Evolutionary conservation across 352 stramenopile genomes (phyloP), one percentile per base, ranked within the genome.

Genomic region (Phytophthora agathidicida): DNA sequence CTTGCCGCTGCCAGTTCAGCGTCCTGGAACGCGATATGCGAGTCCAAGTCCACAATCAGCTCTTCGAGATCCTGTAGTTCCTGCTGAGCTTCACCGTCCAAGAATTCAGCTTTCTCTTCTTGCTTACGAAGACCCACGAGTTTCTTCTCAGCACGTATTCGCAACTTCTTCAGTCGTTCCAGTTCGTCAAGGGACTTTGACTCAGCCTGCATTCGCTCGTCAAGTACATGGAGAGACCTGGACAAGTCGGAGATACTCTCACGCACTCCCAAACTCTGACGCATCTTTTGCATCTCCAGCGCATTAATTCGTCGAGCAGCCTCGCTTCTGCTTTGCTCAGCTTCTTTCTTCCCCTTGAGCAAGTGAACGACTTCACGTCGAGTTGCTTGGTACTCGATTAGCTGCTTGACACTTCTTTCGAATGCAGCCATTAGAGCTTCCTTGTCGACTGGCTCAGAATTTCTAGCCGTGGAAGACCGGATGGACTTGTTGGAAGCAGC

Each of bases 251-350:
- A 86, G 36, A 94, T 94, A 64, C 83, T 92, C 45, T 89, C 75
- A 9, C 80, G 77, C 13, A 94, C 58, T 0, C 75, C 80, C 23
- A 94, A 48, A 19, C 80, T 92, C 45, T 91, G 80, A 0, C 86
- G 75, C 59, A 94, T 65, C 49, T 89, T 90, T 27, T 92, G 75
- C 83, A 94, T 91, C 57, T 94, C 83, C n/a, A 94, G 54, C 3
- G 80, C 77, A 28, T 77, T 91, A 19, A 91, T 53, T 11, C 83
- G 83, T 4, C 65, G 64, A 22, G 64, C 60, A 0, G 79, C 79
- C 48, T 91, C 82, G 13, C 72, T 75, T 19, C 84, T 84, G 43
- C 68, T 83, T 0, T 78, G 68, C 45, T 90, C 68, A 0, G 82
- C 75, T 7, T 73, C 65, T 37, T 89, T 82, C 51, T 90, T 92